phyloP scores from a whole-genome alignment of 495 filamentous ascomycete species.

The Letharia lupina region DNA sequence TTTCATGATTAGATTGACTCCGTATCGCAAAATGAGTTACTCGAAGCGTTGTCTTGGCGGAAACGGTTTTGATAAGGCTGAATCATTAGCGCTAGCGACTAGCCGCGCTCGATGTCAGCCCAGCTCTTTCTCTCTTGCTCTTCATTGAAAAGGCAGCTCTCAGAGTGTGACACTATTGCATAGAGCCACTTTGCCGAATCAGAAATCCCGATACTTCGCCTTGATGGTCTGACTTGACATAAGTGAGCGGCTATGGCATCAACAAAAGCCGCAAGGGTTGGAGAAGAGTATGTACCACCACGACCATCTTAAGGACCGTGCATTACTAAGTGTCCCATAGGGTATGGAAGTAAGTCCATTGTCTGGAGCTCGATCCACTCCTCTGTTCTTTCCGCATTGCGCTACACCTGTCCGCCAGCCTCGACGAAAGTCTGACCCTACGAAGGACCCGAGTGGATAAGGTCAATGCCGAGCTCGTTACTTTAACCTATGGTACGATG shows the following conservation, averaged over 20 bases:
- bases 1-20: slow-evolving; percentile 1
- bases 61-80: slow-evolving; percentile 13
- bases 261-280: slow-evolving; percentile 82
- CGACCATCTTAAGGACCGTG: slow-evolving; percentile 6
- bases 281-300: slow-evolving; percentile 75
- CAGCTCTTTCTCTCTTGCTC: neutral
- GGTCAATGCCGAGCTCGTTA: slow-evolving; percentile 88
- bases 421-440: slow-evolving; percentile 3
- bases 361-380: neutral
- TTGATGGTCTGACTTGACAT: slow-evolving; percentile 9
- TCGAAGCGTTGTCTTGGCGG: neutral
- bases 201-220: neutral
- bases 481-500: slow-evolving; percentile 95
- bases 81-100: slow-evolving; percentile 5
- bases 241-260: slow-evolving; percentile 53
- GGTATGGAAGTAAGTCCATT: slow-evolving; percentile 84
- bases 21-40: neutral
- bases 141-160: neutral
- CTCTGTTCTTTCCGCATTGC: neutral
- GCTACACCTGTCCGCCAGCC: neutral
- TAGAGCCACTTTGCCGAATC: neutral
- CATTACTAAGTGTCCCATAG: slow-evolving; percentile 43
- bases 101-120: slow-evolving; percentile 5
- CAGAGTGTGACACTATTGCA: neutral
- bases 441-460: slow-evolving; percentile 57